Evolutionary conservation across 257 asterid genomes (phyloP), one percentile per base, ranked within the genome.

Genomic region (Verbena officinalis): DNA sequence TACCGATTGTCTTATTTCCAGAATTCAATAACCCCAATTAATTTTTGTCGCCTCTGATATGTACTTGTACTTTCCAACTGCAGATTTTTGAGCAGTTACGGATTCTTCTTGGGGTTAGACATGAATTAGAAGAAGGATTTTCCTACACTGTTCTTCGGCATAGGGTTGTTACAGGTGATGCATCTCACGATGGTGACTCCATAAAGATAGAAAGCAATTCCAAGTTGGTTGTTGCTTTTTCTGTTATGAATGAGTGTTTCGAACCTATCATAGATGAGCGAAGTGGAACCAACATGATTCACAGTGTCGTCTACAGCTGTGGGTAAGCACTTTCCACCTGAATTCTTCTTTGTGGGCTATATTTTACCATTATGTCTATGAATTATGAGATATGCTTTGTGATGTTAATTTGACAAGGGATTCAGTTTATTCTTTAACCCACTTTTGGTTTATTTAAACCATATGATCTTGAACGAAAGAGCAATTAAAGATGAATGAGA

Each of bases 51-150:
- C 21, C 60, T 19, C 15, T 30, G 67, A 23, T 6, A 42, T 50
- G 19, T 44, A 40, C 56, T 64, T 65, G 45, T 68, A 30, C 64
- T 67, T 75, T 69, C 77, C 62, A 19, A 73, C 13, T 22, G 30
- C 86, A 94, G 98, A 83, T 85, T 69, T 78, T 62, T 70, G 85
- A 80, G 85, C 72, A 59, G 73, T 88, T 94, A 49, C 83, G 68
- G 78, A 69, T 17, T 75, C 91, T 90, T 76, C 80, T 84, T 58
- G 98, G 96, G 45, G 78, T 80, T 51, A 84, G 73, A 73, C 86
- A 88, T 64, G 90, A 90, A 67, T 73, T 86, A 45, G 90, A 80
- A 40, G 88, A 80, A 53, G 98, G 93, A 20, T 91, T 80, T 78
- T 84, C 88, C 38, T 90, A 93, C 74, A 80, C 91, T 34, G 48